Percentiles rank a stretch among this genome's conserved stretches.
These are phyloP conservation scores for Striga asiatica DNA, from an alignment of 257 asterid species.

Conservation along the genomic window DNA sequence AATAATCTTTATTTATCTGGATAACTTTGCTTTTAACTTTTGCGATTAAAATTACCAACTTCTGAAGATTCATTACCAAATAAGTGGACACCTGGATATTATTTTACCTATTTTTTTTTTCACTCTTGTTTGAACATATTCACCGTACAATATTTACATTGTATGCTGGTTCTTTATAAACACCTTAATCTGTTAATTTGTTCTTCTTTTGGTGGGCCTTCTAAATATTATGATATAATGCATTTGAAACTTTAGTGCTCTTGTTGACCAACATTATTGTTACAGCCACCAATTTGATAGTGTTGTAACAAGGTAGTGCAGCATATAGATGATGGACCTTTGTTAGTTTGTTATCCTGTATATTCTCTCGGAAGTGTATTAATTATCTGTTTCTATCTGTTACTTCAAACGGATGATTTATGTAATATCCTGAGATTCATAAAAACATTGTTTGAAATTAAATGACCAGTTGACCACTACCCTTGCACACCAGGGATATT, in stretches of 20 bases:
- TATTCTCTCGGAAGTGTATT: not conserved
- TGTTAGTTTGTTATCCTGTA: conserved; percentile 6
- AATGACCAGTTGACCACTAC: not conserved
- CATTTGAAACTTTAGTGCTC: not conserved
- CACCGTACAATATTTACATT: conserved; percentile 1
- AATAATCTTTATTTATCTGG: not conserved
- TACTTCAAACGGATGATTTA: too few relatives aligned
- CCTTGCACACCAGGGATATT: conserved; percentile 5
- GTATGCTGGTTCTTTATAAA: conserved; percentile 7
- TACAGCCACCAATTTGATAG: conserved; percentile 7
- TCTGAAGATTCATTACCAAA: conserved; percentile 9
- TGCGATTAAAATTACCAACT: not conserved
- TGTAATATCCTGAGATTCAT: too few relatives aligned
- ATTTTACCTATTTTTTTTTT: not conserved
- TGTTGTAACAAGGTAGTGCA: conserved; percentile 7
- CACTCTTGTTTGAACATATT: not conserved
- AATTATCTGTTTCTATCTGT: not conserved
- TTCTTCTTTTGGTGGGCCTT: not conserved
- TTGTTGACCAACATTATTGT: not conserved
- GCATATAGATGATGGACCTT: not conserved
- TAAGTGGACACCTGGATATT: not conserved
- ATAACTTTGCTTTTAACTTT: not conserved
- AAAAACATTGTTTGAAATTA: not conserved
- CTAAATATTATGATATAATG: not conserved
- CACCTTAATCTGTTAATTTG: not conserved